phyloP scores from a whole-genome alignment of 2,329 filamentous ascomycete species.

The Escovopsis weberi region DNA sequence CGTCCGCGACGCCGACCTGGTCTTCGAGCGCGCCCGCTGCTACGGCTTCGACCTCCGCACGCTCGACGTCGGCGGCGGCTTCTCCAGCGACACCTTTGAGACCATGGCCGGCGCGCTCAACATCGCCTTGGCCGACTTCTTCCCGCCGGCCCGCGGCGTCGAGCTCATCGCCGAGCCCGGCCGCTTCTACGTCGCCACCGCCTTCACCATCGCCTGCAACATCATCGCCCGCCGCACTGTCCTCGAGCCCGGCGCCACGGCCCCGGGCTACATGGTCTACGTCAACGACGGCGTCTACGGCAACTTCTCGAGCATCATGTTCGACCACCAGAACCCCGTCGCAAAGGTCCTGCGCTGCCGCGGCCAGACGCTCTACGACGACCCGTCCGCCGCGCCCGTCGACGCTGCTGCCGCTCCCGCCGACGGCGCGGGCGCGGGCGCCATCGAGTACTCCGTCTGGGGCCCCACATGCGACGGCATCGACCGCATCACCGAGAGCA shows the following conservation, averaged over 20 bases:
- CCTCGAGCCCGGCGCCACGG: constrained; percentile 48
- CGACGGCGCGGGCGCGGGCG: constrained; percentile 27
- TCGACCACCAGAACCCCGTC: constrained; percentile 86
- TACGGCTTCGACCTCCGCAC: constrained; percentile 73
- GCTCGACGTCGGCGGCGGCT: constrained; percentile 88
- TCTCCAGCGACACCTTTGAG: constrained; percentile 83
- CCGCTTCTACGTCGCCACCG: constrained; percentile 85
- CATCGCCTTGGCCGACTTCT: constrained; percentile 70
- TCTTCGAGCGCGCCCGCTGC: constrained; percentile 71
- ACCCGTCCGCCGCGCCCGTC: constrained; percentile 31
- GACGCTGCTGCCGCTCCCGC: constrained; percentile 37
- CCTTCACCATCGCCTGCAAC: constrained; percentile 90
- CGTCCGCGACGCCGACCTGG: constrained; percentile 71
- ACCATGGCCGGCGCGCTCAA: constrained; percentile 72
- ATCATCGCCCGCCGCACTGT: constrained; percentile 91
- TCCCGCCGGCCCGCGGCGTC: constrained; percentile 56
- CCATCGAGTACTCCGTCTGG: constrained; percentile 88
- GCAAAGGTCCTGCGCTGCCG: constrained; percentile 63
- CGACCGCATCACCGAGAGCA: constrained; percentile 78
- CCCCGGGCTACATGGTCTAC: constrained; percentile 87
- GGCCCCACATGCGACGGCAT: constrained; percentile 97
- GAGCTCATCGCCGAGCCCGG: constrained; percentile 92
- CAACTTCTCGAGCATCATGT: constrained; percentile 99
- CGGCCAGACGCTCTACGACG: constrained; percentile 43
- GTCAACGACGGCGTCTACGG: constrained; percentile 96